phyloP scores from a whole-genome alignment of 495 filamentous ascomycete genomes.

The Viridothelium virens region DNA sequence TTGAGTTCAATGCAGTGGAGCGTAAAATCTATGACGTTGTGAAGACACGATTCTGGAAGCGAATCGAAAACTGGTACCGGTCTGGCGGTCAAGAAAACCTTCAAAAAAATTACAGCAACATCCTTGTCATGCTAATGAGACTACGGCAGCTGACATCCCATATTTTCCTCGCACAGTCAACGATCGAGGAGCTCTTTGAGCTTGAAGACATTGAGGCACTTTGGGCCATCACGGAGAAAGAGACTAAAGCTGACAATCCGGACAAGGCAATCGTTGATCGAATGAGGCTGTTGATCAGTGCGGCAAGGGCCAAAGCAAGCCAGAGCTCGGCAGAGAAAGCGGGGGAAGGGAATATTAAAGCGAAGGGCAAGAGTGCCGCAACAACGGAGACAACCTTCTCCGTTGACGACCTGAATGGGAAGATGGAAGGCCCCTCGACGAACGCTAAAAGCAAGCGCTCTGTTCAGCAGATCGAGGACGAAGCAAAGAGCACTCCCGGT shows the following conservation, averaged over 20 bases:
- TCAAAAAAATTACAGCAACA: slow-evolving; percentile 28
- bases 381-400: neutral
- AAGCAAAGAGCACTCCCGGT: neutral
- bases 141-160: slow-evolving; percentile 49
- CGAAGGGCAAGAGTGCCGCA: neutral
- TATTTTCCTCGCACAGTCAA: slow-evolving; percentile 42
- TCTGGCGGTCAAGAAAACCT: slow-evolving; percentile 17
- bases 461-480: neutral
- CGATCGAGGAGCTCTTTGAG: slow-evolving; percentile 40
- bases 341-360: slow-evolving; percentile 16
- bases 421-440: neutral
- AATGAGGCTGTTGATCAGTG: slow-evolving; percentile 22
- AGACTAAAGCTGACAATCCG: slow-evolving; percentile 13
- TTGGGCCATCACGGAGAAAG: slow-evolving; percentile 21
- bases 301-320: slow-evolving; percentile 13
- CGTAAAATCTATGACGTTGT: slow-evolving; percentile 44
- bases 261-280: slow-evolving; percentile 9
- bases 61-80: slow-evolving; percentile 35
- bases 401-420: neutral
- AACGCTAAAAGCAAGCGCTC: neutral
- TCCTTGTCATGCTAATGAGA: slow-evolving; percentile 39
- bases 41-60: slow-evolving; percentile 29
- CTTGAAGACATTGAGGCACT: slow-evolving; percentile 36
- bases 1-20: slow-evolving; percentile 45
- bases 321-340: slow-evolving; percentile 9